phyloP scores from a whole-genome alignment of 2,329 filamentous ascomycete species.

The Chaetomium strumarium region DNA sequence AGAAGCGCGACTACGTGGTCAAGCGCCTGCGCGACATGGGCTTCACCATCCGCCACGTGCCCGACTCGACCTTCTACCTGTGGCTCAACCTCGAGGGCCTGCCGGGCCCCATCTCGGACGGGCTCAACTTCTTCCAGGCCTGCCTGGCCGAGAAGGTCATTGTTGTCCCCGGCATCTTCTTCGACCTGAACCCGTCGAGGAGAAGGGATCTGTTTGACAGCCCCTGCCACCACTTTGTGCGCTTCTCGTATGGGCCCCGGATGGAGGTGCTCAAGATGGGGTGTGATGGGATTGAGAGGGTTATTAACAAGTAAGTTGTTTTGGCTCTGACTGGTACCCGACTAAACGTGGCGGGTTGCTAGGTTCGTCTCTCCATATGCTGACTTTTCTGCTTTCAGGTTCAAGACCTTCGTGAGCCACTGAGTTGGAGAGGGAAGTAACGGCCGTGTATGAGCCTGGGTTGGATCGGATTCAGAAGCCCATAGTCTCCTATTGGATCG shows the following conservation, averaged over 20 bases:
- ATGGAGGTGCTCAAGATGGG: conserved; percentile 75
- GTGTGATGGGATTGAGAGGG: conserved; percentile 77
- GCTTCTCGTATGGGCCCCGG: conserved; percentile 76
- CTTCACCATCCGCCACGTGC: conserved; percentile 76
- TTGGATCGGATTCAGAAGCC: too few species aligned
- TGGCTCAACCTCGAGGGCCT: conserved; percentile 64
- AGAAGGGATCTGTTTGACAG: conserved; percentile 88
- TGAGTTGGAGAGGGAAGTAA: background rate
- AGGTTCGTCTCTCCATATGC: background rate
- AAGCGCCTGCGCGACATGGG: conserved; percentile 75
- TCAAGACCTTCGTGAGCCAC: conserved; percentile 21
- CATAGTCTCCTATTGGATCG: too few species aligned
- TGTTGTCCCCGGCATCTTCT: conserved; percentile 96
- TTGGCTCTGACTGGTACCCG: too few species aligned
- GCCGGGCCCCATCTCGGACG: conserved; percentile 79
- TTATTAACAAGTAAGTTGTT: conserved; percentile 60
- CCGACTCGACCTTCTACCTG: conserved; percentile 92
- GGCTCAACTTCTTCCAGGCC: conserved; percentile 93
- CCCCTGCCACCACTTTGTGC: conserved; percentile 88
- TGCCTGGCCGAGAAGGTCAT: conserved; percentile 93
- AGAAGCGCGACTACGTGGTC: conserved; percentile 89
- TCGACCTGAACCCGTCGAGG: conserved; percentile 87
- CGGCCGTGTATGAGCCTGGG: too few species aligned
- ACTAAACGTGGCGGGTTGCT: too few species aligned
- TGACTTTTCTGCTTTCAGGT: conserved; percentile 12